Conservation (phyloP, 2,329 filamentous ascomycete genomes). For the Diaporthe longicolla region DNA sequence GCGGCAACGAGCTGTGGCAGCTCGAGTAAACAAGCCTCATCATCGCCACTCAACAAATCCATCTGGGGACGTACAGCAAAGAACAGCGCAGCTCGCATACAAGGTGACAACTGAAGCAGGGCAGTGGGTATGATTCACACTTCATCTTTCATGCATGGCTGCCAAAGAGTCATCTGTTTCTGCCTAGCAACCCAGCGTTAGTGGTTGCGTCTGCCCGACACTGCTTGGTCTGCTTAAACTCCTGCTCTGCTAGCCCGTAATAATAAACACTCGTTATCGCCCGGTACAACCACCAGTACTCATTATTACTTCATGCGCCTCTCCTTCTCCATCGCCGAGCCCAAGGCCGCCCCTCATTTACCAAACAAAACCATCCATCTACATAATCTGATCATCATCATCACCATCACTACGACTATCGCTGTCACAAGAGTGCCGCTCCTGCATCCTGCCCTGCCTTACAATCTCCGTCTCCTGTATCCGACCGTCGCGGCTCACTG, state of each 20-base stretch:
- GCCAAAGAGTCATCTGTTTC: constrained; percentile 10
- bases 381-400: neutral
- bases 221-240: constrained; percentile 24
- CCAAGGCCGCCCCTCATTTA: constrained; percentile 15
- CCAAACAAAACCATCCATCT: neutral
- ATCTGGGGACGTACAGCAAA: constrained; percentile 1
- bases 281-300: constrained; percentile 26
- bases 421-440: constrained; percentile 10
- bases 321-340: constrained; percentile 22
- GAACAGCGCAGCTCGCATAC: constrained; percentile 21
- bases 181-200: constrained; percentile 27
- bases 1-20: constrained; percentile 28
- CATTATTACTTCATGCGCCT: constrained; percentile 33
- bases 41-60: constrained; percentile 25
- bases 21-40: constrained; percentile 16
- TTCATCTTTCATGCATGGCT: constrained; percentile 25
- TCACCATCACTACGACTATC: neutral
- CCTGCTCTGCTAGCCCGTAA: constrained; percentile 16
- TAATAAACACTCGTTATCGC: constrained; percentile 37
- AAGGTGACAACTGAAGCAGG: constrained; percentile 1
- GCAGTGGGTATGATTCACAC: constrained; percentile 28
- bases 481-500: constrained; percentile 20
- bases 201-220: constrained; percentile 7
- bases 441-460: constrained; percentile 3
- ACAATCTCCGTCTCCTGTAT: constrained; percentile 32